Percentiles rank a stretch among this genome's conserved stretches.
These are phyloP conservation scores for Ogataea trehaloabstinens DNA, from an alignment of 805 yeast species.

Conservation along the genomic window DNA sequence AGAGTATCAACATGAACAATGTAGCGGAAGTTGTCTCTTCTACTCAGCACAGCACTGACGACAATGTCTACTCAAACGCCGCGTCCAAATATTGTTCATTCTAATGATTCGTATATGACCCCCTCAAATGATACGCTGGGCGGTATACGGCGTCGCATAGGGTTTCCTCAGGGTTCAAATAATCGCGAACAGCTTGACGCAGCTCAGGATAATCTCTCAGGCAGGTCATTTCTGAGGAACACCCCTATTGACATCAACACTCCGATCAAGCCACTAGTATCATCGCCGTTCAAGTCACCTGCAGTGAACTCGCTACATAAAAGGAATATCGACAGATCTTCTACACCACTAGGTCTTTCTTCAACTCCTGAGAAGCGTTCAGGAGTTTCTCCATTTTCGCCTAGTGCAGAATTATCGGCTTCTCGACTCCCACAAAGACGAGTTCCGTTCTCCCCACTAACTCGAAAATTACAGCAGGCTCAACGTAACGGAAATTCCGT, in stretches of 20 bases:
- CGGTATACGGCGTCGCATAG: too few relatives aligned
- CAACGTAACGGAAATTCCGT: neutral
- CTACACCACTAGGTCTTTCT: neutral
- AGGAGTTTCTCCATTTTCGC: neutral
- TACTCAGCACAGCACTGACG: too few relatives aligned
- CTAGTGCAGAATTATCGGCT: neutral
- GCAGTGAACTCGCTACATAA: neutral
- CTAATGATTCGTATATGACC: too few relatives aligned
- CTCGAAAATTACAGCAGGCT: neutral
- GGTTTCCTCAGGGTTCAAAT: too few relatives aligned
- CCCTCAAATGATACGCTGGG: too few relatives aligned
- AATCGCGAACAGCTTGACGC: too few relatives aligned
- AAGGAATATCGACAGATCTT: neutral
- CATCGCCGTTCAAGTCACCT: constrained; percentile 31
- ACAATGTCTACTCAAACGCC: too few relatives aligned
- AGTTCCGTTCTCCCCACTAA: neutral
- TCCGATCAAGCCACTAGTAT: constrained; percentile 32
- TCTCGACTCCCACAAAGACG: neutral
- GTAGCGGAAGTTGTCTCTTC: too few relatives aligned
- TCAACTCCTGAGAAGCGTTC: neutral
- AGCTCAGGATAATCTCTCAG: too few relatives aligned
- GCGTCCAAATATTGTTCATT: too few relatives aligned
- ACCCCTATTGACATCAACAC: constrained; percentile 21
- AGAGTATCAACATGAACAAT: too few relatives aligned
- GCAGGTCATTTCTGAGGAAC: constrained; percentile 7